phyloP scores from a whole-genome alignment of 129 eudicot genomes.

The Dittrichia graveolens region DNA sequence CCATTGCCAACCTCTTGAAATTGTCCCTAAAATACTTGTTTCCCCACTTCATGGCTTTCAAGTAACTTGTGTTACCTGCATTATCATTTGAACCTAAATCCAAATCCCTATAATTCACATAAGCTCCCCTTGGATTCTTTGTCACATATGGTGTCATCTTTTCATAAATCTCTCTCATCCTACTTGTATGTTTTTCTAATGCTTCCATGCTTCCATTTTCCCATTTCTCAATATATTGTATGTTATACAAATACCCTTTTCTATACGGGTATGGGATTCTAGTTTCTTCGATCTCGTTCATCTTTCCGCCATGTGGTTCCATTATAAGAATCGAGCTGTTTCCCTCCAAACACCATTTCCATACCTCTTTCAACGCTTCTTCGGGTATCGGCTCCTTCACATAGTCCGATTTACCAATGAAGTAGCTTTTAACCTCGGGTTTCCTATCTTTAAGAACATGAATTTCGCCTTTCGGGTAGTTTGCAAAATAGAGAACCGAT shows the following conservation, averaged over 20 bases:
- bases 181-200: not conserved
- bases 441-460: not conserved
- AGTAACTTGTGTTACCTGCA: not conserved
- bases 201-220: not conserved
- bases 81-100: slow-evolving; percentile 12
- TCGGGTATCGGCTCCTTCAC: not conserved
- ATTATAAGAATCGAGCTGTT: not conserved
- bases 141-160: slow-evolving; percentile 11
- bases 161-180: slow-evolving; percentile 12
- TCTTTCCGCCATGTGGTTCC: slow-evolving; percentile 13
- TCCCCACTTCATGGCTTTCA: slow-evolving; percentile 3
- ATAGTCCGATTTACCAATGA: not conserved
- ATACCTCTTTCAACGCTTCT: not conserved
- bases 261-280: not conserved
- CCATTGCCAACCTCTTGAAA: slow-evolving; percentile 12
- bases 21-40: not conserved
- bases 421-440: not conserved
- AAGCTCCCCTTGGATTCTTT: slow-evolving; percentile 2
- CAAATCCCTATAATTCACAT: slow-evolving; percentile 12
- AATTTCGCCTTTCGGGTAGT: not conserved
- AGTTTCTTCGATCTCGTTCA: slow-evolving; percentile 10
- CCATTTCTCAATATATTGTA: slow-evolving; percentile 8
- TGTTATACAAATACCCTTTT: slow-evolving; percentile 8
- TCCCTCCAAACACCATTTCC: slow-evolving; percentile 20
- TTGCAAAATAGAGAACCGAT: not conserved